Conservation (phyloP, 805 yeast genomes). For the Ogataea trehalophila region DNA sequence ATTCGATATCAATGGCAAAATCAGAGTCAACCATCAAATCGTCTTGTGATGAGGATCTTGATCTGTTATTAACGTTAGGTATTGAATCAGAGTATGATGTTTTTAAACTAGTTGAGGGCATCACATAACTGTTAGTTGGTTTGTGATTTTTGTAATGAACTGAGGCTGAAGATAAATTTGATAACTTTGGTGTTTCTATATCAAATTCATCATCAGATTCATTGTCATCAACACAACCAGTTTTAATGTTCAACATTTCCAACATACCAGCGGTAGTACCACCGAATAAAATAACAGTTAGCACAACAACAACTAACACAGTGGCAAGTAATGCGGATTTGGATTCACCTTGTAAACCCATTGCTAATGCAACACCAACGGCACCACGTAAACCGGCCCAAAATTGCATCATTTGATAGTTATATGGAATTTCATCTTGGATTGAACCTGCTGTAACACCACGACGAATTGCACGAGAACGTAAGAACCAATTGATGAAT, state of each 20-base stretch:
- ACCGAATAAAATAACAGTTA: constrained; percentile 94
- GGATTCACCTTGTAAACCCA: constrained; percentile 94
- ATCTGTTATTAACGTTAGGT: constrained; percentile 10
- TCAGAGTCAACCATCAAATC: constrained; percentile 30
- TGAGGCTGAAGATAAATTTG: constrained; percentile 16
- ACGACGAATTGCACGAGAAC: constrained; percentile 49
- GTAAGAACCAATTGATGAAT: constrained; percentile 73
- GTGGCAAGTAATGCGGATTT: constrained; percentile 88
- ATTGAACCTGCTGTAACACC: constrained; percentile 35
- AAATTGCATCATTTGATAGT: constrained; percentile 97
- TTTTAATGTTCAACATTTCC: constrained; percentile 86
- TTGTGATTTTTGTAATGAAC: constrained; percentile 2
- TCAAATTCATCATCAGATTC: constrained; percentile 95
- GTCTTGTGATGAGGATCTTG: constrained; percentile 24
- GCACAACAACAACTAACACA: constrained; percentile 90
- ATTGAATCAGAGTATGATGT: constrained; percentile 21
- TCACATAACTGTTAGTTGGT: constrained; percentile 10
- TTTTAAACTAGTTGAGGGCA: constrained; percentile 10
- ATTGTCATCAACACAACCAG: constrained; percentile 81
- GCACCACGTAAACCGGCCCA: constrained; percentile 99
- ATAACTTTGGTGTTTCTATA: constrained; percentile 58
- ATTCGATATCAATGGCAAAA: constrained; percentile 28
- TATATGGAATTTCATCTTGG: constrained; percentile 89
- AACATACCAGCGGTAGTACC: constrained; percentile 99
- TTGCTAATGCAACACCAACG: constrained; percentile 97